Evolutionary conservation across 768 basidiomycete genomes (phyloP).

Genomic region (Mycena chlorophos): DNA sequence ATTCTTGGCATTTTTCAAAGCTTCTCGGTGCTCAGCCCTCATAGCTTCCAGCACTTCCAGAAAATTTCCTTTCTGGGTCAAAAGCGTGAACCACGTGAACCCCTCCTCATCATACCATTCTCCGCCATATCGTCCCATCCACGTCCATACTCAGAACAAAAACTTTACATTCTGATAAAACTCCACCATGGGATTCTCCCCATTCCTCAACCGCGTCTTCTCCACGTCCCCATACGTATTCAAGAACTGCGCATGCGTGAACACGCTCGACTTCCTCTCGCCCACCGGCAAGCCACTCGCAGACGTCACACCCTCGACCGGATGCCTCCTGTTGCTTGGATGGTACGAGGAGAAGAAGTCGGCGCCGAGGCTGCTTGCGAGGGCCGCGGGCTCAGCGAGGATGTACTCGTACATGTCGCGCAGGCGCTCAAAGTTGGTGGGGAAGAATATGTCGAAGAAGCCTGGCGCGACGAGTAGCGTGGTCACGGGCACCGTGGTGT

Average conservation of each 20-base stretch:
- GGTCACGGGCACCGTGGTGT: slow-evolving; percentile 82
- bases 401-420: slow-evolving; percentile 89
- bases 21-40: too few relatives aligned
- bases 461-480: slow-evolving; percentile 93
- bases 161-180: slow-evolving; percentile 95
- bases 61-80: too few relatives aligned
- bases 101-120: too few relatives aligned
- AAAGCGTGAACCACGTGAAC: too few relatives aligned
- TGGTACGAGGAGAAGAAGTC: slow-evolving; percentile 74
- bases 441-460: slow-evolving; percentile 99
- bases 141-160: slow-evolving; percentile 68
- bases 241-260: slow-evolving; percentile 87
- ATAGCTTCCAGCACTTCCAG: too few relatives aligned
- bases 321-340: slow-evolving; percentile 56
- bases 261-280: slow-evolving; percentile 80
- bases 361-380: slow-evolving; percentile 51
- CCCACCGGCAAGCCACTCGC: slow-evolving; percentile 78
- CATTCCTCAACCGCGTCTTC: slow-evolving; percentile 70
- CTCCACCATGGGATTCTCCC: slow-evolving; percentile 86
- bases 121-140: too few relatives aligned
- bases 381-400: slow-evolving; percentile 59
- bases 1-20: too few relatives aligned
- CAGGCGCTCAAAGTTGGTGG: slow-evolving; percentile 82
- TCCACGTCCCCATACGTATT: slow-evolving; percentile 76
- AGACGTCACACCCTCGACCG: slow-evolving; percentile 69